These are phyloP conservation scores for Euphorbia peplus DNA, from an alignment of 345 rosid species.

Conservation along the genomic window DNA sequence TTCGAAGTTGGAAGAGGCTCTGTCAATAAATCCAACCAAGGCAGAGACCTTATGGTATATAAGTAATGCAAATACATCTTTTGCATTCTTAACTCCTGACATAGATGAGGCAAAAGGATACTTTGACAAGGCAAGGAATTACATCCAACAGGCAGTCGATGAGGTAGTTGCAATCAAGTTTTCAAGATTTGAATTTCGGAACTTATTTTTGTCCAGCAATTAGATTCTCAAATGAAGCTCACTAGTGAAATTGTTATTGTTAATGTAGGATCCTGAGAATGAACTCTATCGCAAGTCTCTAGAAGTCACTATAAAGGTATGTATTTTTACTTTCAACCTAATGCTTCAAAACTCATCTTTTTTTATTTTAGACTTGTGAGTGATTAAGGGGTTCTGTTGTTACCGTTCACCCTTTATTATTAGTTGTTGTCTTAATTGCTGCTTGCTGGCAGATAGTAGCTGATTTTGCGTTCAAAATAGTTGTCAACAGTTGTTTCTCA, in stretches of 20 bases:
- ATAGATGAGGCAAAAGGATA: constrained; percentile 14
- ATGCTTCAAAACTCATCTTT: not conserved
- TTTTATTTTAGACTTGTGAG: not conserved
- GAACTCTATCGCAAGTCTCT: constrained; percentile 26
- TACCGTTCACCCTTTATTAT: no score
- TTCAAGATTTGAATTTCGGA: not conserved
- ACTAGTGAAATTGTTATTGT: not conserved
- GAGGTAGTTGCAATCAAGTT: constrained; percentile 12
- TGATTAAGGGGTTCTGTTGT: not conserved
- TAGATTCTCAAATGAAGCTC: not conserved
- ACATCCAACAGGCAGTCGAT: constrained; percentile 24
- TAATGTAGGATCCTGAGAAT: constrained; percentile 23
- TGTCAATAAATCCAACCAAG: constrained; percentile 21
- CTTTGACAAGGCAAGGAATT: constrained; percentile 17
- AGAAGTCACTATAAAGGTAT: constrained; percentile 25
- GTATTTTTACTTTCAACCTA: not conserved
- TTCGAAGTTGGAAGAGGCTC: constrained; percentile 28
- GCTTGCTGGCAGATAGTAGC: no score
- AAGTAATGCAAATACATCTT: constrained; percentile 24
- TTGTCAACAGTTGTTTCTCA: no score
- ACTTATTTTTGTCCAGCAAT: not conserved
- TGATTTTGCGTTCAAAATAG: no score
- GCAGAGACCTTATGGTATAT: constrained; percentile 20
- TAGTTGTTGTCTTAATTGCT: no score
- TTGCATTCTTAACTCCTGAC: constrained; percentile 22